These are phyloP conservation scores for Lyophyllum semitale DNA, from an alignment of 768 basidiomycete genomes.

Conservation along the genomic window DNA sequence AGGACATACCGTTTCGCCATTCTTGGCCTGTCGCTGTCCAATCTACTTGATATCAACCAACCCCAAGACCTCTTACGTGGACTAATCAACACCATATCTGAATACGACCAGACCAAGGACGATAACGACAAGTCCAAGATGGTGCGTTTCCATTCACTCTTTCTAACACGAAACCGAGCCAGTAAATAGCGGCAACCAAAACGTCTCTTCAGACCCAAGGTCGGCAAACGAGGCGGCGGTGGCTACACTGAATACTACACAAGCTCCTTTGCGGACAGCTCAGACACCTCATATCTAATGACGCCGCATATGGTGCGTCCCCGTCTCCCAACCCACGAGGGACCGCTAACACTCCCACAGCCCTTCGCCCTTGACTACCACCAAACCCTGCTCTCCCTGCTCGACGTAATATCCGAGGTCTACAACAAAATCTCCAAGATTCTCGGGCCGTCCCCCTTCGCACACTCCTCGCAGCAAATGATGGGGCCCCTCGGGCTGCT, in stretches of 20 bases:
- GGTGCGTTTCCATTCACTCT: conserved; percentile 35
- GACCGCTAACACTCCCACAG: conserved; percentile 37
- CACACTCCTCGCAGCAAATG: conserved; percentile 64
- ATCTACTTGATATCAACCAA: conserved; percentile 77
- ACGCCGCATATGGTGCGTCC: conserved; percentile 71
- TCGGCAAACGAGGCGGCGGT: conserved; percentile 52
- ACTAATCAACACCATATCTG: conserved; percentile 67
- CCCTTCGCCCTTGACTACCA: conserved; percentile 91
- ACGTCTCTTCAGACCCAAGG: conserved; percentile 64
- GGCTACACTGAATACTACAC: conserved; percentile 66
- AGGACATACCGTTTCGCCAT: conserved; percentile 84
- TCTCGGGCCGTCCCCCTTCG: conserved; percentile 80
- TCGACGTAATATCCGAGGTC: conserved; percentile 87
- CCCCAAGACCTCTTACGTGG: conserved; percentile 80
- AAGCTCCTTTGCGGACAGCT: conserved; percentile 54
- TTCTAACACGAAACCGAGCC: conserved; percentile 6
- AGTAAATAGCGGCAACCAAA: conserved; percentile 32
- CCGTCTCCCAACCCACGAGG: neutral
- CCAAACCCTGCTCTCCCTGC: conserved; percentile 83
- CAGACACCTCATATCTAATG: conserved; percentile 71
- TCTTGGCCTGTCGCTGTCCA: conserved; percentile 85
- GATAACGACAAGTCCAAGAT: conserved; percentile 75
- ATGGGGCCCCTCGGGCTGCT: conserved; percentile 78
- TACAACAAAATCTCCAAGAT: conserved; percentile 86
- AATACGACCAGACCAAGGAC: conserved; percentile 80